Evolutionary conservation across 176 grass and related monocot species (phyloP).

Genomic region (Hsuehochloa calcarea): DNA sequence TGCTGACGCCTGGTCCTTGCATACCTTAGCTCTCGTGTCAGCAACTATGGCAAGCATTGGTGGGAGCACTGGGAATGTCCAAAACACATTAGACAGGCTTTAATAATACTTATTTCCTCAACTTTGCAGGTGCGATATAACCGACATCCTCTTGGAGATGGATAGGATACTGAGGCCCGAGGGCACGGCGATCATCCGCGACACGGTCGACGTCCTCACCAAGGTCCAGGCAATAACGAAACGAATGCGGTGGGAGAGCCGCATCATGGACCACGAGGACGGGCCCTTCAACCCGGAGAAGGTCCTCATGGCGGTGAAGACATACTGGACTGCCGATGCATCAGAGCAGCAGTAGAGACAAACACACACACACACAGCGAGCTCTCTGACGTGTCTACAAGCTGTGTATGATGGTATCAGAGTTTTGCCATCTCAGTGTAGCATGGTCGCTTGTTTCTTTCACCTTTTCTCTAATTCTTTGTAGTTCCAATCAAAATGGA

Average conservation of each 20-base stretch:
- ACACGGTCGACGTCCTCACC: slow-evolving; percentile 79
- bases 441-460: slow-evolving; percentile 20
- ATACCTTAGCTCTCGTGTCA: too few species aligned
- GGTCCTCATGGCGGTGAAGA: slow-evolving; percentile 80
- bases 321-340: slow-evolving; percentile 74
- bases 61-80: neutral
- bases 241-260: slow-evolving; percentile 85
- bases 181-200: slow-evolving; percentile 83
- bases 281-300: slow-evolving; percentile 87
- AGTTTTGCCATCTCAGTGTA: slow-evolving; percentile 21
- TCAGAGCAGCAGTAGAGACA: slow-evolving; percentile 43
- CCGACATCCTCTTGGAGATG: slow-evolving; percentile 94
- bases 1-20: neutral
- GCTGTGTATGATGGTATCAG: slow-evolving; percentile 7
- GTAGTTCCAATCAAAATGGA: slow-evolving; percentile 20
- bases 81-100: neutral
- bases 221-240: slow-evolving; percentile 73
- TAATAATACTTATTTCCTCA: slow-evolving; percentile 5
- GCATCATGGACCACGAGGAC: slow-evolving; percentile 83
- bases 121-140: slow-evolving; percentile 80
- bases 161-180: slow-evolving; percentile 90
- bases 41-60: neutral
- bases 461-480: slow-evolving; percentile 12
- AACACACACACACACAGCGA: neutral
- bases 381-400: slow-evolving; percentile 14